A percentile compares a stretch with the other conserved stretches of the same genome.
phyloP scores from a whole-genome alignment of 164 flowering plant species.

The Dillenia suffruticosa region DNA sequence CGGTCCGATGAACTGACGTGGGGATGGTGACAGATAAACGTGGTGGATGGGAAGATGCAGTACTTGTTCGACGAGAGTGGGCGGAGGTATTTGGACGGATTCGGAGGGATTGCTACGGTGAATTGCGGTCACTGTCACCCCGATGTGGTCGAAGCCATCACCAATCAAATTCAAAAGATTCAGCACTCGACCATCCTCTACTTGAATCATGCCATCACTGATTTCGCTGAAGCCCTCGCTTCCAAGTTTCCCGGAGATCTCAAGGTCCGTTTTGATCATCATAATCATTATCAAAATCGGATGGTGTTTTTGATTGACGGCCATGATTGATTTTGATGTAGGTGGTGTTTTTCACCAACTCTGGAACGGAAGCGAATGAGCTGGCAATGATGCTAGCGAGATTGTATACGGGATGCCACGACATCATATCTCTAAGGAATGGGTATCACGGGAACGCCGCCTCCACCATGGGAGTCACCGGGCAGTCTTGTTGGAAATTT shows the following conservation, averaged over 20 bases:
- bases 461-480: constrained; percentile 94
- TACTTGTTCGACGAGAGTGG: constrained; percentile 88
- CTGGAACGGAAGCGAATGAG: constrained; percentile 99
- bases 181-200: constrained; percentile 91
- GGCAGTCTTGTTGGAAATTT: constrained; percentile 74
- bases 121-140: constrained; percentile 96
- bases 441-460: constrained; percentile 92
- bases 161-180: constrained; percentile 52
- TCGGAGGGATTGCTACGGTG: constrained; percentile 93
- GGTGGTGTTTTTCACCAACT: constrained; percentile 94
- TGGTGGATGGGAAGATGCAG: constrained; percentile 95
- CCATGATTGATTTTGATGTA: constrained; percentile 9
- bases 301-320: not conserved
- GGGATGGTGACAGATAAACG: constrained; percentile 41
- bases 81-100: constrained; percentile 81
- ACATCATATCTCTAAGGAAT: constrained; percentile 79
- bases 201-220: constrained; percentile 70
- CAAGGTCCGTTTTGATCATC: constrained; percentile 40
- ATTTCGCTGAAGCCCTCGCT: constrained; percentile 93
- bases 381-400: constrained; percentile 89
- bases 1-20: not conserved
- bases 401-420: constrained; percentile 75
- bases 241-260: constrained; percentile 86
- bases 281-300: too few relatives aligned
- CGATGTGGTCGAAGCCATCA: constrained; percentile 68